A percentile compares a stretch with the other conserved stretches of the same genome.
Conservation (phyloP, 2,329 filamentous ascomycete species). For the Venturia aucupariae region DNA sequence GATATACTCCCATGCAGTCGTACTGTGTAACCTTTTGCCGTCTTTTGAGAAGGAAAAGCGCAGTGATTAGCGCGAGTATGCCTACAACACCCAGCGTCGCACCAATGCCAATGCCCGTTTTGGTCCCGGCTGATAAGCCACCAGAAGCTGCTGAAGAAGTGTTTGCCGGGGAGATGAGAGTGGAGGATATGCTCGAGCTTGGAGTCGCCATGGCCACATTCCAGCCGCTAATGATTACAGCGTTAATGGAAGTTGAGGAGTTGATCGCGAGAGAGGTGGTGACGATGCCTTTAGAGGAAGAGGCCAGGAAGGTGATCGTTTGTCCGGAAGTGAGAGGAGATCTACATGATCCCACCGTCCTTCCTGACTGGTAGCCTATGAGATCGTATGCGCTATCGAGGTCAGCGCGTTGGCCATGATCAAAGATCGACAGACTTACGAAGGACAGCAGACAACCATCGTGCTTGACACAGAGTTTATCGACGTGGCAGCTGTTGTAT, state of each 20-base stretch:
- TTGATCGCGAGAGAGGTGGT: not conserved
- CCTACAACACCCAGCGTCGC: not conserved
- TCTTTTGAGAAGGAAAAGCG: not conserved
- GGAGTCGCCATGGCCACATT: not conserved
- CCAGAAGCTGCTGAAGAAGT: not conserved
- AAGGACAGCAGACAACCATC: slow-evolving; percentile 1
- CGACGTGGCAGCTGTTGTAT: not conserved
- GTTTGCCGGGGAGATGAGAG: not conserved
- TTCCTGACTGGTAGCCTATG: not conserved
- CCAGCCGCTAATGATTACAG: not conserved
- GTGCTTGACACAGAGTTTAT: not conserved
- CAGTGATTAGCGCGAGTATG: not conserved
- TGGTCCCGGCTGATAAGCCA: not conserved
- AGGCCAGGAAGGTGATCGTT: not conserved
- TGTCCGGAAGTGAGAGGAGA: not conserved
- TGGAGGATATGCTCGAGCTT: not conserved
- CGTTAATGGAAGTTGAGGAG: not conserved
- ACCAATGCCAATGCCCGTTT: not conserved
- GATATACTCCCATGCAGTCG: not conserved
- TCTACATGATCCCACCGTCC: not conserved
- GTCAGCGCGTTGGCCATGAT: not conserved
- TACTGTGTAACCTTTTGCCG: not conserved
- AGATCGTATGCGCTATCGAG: not conserved
- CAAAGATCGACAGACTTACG: not conserved
- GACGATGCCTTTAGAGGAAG: not conserved